These are phyloP conservation scores for Neurospora tetraspora DNA, from an alignment of 495 filamentous ascomycete species.

Conservation along the genomic window DNA sequence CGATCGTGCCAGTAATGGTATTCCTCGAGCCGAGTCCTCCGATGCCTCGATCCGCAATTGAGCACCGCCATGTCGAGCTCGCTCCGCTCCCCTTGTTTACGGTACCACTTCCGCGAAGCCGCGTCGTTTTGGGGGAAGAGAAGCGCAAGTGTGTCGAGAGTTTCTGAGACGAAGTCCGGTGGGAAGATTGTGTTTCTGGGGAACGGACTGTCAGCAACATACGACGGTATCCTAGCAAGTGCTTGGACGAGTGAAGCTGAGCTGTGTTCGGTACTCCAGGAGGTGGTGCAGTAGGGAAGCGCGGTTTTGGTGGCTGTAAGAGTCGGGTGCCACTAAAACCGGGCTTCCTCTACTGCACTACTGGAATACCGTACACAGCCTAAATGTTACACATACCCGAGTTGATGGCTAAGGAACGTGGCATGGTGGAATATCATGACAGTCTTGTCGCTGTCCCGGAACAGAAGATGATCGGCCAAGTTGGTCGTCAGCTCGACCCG, in stretches of 20 bases:
- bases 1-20: constrained; percentile 43
- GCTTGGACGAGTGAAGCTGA: background rate
- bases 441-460: constrained; percentile 27
- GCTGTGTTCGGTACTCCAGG: too few relatives aligned
- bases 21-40: constrained; percentile 20
- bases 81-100: background rate
- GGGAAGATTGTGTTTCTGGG: constrained; percentile 14
- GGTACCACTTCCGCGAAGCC: constrained; percentile 11
- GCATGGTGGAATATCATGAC: constrained; percentile 34
- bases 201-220: background rate
- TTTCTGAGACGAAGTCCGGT: constrained; percentile 30
- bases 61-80: background rate
- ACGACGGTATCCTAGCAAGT: background rate
- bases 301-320: too few relatives aligned
- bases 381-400: background rate
- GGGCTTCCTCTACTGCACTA: too few relatives aligned
- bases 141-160: constrained; percentile 33
- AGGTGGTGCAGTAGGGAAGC: too few relatives aligned
- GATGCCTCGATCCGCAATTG: background rate
- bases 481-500: constrained; percentile 32
- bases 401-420: constrained; percentile 21
- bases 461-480: constrained; percentile 31
- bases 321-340: too few relatives aligned
- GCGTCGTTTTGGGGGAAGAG: constrained; percentile 30
- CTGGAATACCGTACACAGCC: too few relatives aligned